Percentiles rank a stretch among this genome's conserved stretches.
These are phyloP conservation scores for Suillus lakei DNA, from an alignment of 768 basidiomycete genomes.

Conservation along the genomic window DNA sequence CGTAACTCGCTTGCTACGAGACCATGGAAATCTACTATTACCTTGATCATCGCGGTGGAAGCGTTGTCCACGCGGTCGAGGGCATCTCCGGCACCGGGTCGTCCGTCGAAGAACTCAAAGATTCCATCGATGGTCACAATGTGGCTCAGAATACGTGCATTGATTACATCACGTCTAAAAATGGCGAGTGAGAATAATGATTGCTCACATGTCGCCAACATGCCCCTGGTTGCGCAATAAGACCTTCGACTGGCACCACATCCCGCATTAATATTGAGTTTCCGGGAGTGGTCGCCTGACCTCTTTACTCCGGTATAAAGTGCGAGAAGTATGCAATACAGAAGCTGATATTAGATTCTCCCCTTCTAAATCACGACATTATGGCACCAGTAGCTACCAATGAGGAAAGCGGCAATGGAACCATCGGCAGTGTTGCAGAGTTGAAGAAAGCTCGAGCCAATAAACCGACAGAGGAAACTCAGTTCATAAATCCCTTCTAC, in stretches of 20 bases:
- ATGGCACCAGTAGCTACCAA: slow-evolving; percentile 59
- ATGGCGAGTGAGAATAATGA: slow-evolving; percentile 17
- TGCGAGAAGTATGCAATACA: neutral
- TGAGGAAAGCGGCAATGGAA: slow-evolving; percentile 32
- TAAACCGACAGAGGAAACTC: slow-evolving; percentile 8
- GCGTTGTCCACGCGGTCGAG: neutral
- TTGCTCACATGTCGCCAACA: no score
- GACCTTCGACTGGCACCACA: slow-evolving; percentile 15
- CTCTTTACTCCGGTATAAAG: slow-evolving; percentile 21
- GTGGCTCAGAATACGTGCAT: neutral
- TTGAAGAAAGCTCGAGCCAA: slow-evolving; percentile 29
- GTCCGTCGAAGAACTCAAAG: neutral
- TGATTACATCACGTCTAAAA: slow-evolving; percentile 4
- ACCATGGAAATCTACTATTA: neutral
- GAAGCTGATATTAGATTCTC: neutral
- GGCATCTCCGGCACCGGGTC: neutral
- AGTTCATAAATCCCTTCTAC: slow-evolving; percentile 67
- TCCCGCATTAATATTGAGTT: neutral
- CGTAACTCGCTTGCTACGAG: neutral
- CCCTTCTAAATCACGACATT: neutral
- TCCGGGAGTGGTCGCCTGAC: neutral
- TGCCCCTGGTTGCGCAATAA: slow-evolving; percentile 27
- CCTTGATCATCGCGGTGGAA: neutral
- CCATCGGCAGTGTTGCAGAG: slow-evolving; percentile 22
- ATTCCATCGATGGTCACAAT: neutral